Evolutionary conservation across 2,329 filamentous ascomycete genomes (phyloP).

Genomic region (Penicillium sp.): DNA sequence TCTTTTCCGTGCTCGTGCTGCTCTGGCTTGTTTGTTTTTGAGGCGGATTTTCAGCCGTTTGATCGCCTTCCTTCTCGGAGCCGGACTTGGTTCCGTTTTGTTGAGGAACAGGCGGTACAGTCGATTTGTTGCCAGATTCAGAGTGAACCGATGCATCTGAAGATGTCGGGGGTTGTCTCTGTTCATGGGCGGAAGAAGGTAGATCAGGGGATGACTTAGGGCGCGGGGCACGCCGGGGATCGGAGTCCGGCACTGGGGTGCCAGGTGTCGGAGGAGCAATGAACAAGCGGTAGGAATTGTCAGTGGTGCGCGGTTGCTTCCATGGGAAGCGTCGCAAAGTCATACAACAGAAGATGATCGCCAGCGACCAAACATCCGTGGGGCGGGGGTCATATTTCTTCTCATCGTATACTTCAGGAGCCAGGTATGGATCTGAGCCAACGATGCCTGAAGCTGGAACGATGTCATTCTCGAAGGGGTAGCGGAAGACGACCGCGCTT

Average conservation of each 20-base stretch:
- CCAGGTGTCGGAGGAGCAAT: constrained; percentile 80
- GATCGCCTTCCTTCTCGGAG: constrained; percentile 27
- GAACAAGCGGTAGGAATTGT: constrained; percentile 95
- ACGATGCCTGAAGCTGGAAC: constrained; percentile 82
- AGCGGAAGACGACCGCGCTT: constrained; percentile 93
- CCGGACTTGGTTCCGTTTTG: constrained; percentile 19
- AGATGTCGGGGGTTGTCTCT: constrained; percentile 23
- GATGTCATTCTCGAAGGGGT: constrained; percentile 91
- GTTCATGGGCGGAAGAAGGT: constrained; percentile 26
- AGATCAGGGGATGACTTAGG: constrained; percentile 40
- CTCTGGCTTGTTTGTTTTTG: constrained; percentile 27
- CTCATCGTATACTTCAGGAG: constrained; percentile 93
- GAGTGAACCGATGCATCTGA: constrained; percentile 15
- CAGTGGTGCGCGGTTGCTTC: constrained; percentile 88
- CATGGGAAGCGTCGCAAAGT: constrained; percentile 90
- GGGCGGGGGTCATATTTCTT: constrained; percentile 91
- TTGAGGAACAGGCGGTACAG: constrained; percentile 12
- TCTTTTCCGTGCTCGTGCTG: constrained; percentile 27
- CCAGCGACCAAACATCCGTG: constrained; percentile 95
- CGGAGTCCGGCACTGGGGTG: constrained; percentile 45
- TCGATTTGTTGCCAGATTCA: constrained; percentile 11
- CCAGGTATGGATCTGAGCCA: constrained; percentile 91
- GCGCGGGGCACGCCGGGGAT: constrained; percentile 33
- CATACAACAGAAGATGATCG: constrained; percentile 99
- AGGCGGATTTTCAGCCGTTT: constrained; percentile 22